These are phyloP conservation scores for Jaltomata sinuosa DNA, from an alignment of 257 asterid genomes.

Conservation along the genomic window DNA sequence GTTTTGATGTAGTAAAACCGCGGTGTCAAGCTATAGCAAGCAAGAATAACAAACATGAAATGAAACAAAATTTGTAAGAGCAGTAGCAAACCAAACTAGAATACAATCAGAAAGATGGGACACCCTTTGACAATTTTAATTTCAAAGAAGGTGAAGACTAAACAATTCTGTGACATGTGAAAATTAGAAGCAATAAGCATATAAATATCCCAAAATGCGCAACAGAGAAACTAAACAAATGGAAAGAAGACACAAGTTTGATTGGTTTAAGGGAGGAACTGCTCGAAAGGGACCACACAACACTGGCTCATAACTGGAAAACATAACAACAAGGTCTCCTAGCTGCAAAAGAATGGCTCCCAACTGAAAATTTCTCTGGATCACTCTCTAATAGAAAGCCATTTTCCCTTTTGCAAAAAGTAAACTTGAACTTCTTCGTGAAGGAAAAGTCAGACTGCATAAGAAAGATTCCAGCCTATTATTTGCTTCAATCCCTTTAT, in stretches of 20 bases:
- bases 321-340: too few species aligned
- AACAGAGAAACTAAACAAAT: background rate
- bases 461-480: background rate
- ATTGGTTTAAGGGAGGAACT: background rate
- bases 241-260: background rate
- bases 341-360: too few species aligned
- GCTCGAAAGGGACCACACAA: too few species aligned
- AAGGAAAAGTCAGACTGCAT: background rate
- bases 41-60: background rate
- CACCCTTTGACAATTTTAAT: background rate
- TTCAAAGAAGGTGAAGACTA: background rate
- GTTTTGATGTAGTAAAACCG: slow-evolving; percentile 89
- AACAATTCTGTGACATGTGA: background rate
- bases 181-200: background rate
- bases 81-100: background rate
- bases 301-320: too few species aligned
- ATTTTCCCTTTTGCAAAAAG: too few species aligned
- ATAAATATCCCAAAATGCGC: background rate
- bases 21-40: slow-evolving; percentile 68
- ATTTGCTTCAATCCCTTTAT: background rate
- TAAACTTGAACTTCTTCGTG: background rate
- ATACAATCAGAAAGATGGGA: background rate
- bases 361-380: too few species aligned
- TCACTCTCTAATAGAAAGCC: too few species aligned
- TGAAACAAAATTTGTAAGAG: background rate